Base-by-base conservation (phyloP, 495 filamentous ascomycete species). In the Darksidea phi region DNA sequence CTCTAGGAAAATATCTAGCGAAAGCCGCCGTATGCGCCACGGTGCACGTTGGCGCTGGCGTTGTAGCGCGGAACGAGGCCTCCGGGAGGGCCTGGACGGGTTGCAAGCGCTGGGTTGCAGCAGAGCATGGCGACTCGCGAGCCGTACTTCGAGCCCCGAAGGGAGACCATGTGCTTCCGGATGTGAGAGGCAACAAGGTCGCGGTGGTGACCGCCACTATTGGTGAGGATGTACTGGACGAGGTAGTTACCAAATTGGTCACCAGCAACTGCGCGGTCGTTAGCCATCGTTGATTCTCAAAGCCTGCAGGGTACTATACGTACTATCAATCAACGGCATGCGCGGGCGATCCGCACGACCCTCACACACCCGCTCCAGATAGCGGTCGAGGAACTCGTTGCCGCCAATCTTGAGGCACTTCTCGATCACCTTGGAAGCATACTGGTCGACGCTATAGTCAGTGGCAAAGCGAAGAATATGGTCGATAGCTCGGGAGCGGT, bases 201-300 rank as follows among this genome's bases (percentile, higher is more conserved):
- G 62, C 91, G 89, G 71, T 97, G 94, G 65, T 90, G 89, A 54
- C 86, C 79, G 34, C 86, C 84, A 54, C 90, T 85, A 73, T 97
- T 87, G 48, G 89, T 92, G 63, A 98, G 78, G 70, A 98, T 91
- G 82, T 91, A 97, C 73, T 98, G 94, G 57, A 97, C 90, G 48
- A 98, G 82, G 71, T 98, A 98, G 76, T 98, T 98, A 43, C 94
- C 94, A 70, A 97, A 97, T 75, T 98, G 95, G 70, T 98, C 94
- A 62, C 94, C 94, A 55, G 94, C 89, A 77, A 97, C 86, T 88
- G 56, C 11, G 45, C 6, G 53, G 12, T 48, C 3, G 46, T 82
- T 69, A 82, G 71, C 26, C 12, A 37, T 20, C 11, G 41, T 6
- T 13, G 15, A 20, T 3, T 7, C 6, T 10, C n/a, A 17, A 12